Conservation (phyloP, 345 rosid genomes). For the Salix purpurea region DNA sequence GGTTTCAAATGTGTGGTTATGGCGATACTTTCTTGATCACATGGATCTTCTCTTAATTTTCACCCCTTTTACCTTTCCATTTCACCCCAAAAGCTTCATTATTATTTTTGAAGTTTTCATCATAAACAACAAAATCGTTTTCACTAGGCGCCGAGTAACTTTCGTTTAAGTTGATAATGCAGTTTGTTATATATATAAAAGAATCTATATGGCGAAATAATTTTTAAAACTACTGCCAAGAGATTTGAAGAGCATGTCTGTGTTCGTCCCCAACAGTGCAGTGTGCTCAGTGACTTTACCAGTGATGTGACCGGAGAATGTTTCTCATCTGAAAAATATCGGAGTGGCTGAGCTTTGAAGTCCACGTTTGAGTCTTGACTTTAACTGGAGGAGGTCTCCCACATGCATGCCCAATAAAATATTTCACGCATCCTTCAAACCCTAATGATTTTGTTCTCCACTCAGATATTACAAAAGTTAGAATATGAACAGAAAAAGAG, state of each 20-base stretch:
- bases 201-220: no score
- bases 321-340: neutral
- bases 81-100: constrained; percentile 13
- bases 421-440: constrained; percentile 36
- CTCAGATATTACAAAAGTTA: constrained; percentile 18
- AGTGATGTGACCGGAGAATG: neutral
- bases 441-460: constrained; percentile 62
- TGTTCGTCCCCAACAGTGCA: neutral
- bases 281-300: no score
- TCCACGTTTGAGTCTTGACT: constrained; percentile 28
- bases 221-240: neutral
- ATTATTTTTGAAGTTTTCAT: constrained; percentile 9
- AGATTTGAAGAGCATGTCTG: neutral
- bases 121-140: constrained; percentile 17
- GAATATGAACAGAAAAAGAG: constrained; percentile 6
- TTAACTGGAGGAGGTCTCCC: constrained; percentile 31
- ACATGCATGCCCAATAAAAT: constrained; percentile 21
- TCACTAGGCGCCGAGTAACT: constrained; percentile 8
- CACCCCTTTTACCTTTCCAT: constrained; percentile 22
- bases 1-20: constrained; percentile 35
- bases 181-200: neutral
- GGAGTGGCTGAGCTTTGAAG: neutral
- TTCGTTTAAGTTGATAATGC: constrained; percentile 3
- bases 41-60: constrained; percentile 11
- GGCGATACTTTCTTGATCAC: constrained; percentile 17